Evolutionary conservation across 352 stramenopile species (phyloP).

Genomic region (Pythium sukuiense): DNA sequence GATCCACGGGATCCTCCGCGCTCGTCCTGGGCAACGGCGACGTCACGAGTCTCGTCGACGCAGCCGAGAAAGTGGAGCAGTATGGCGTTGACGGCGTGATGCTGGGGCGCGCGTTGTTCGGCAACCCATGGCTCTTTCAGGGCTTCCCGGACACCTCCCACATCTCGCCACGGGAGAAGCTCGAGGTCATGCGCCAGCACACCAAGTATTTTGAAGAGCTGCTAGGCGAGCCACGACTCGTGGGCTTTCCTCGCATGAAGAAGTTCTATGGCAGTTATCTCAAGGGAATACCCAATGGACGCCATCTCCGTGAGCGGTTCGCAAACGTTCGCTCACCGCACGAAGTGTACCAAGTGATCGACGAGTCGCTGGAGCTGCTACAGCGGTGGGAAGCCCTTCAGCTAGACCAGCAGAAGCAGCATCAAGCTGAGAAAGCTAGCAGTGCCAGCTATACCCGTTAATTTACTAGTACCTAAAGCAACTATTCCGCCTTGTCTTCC

Average conservation of each 20-base stretch:
- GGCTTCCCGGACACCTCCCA: conserved; percentile 54
- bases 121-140: conserved; percentile 83
- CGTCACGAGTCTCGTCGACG: conserved; percentile 64
- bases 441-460: background rate
- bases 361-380: conserved; percentile 47
- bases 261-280: conserved; percentile 82
- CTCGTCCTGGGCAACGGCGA: conserved; percentile 83
- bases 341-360: conserved; percentile 61
- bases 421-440: conserved; percentile 2
- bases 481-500: background rate
- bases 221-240: conserved; percentile 39
- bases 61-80: conserved; percentile 57
- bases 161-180: conserved; percentile 47
- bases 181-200: conserved; percentile 62
- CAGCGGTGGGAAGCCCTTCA: conserved; percentile 23
- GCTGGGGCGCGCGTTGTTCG: conserved; percentile 74
- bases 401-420: conserved; percentile 11
- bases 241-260: conserved; percentile 74
- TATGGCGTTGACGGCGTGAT: conserved; percentile 82
- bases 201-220: conserved; percentile 72
- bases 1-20: conserved; percentile 45
- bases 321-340: conserved; percentile 38
- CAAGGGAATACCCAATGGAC: conserved; percentile 69
- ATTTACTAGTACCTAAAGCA: conserved; percentile 4
- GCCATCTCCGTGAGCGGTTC: conserved; percentile 65